These are phyloP conservation scores for Phytophthora chlamydospora DNA, from an alignment of 352 stramenopile species.

Conservation along the genomic window DNA sequence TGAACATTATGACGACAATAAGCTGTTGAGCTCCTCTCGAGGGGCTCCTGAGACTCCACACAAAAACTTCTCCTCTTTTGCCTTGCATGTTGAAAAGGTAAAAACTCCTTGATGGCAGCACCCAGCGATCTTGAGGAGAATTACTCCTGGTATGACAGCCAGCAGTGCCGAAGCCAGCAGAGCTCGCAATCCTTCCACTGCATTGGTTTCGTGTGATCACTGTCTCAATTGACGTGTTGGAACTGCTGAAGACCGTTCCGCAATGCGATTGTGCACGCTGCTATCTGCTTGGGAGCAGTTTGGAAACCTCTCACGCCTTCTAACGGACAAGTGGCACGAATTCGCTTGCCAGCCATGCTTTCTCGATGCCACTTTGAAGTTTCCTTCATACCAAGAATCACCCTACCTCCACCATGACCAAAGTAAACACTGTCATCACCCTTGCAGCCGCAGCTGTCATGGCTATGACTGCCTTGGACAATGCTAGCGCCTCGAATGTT, in stretches of 20 bases:
- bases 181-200: too few relatives aligned
- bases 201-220: too few relatives aligned
- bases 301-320: conserved; percentile 6
- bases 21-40: conserved; percentile 41
- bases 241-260: conserved; percentile 5
- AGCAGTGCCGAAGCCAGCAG: background rate
- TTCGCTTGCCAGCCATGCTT: background rate
- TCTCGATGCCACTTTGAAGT: conserved; percentile 16
- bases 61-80: conserved; percentile 13
- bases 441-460: conserved; percentile 9
- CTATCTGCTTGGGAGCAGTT: background rate
- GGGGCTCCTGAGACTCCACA: conserved; percentile 59
- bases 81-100: background rate
- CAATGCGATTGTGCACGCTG: conserved; percentile 14
- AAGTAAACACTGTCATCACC: background rate
- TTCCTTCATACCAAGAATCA: conserved; percentile 8
- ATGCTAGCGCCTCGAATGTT: conserved; percentile 12
- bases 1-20: conserved; percentile 75
- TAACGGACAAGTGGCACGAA: conserved; percentile 3
- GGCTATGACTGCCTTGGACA: conserved; percentile 3
- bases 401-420: conserved; percentile 15
- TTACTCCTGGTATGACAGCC: background rate
- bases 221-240: background rate
- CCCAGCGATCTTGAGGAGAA: too few relatives aligned
- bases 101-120: too few relatives aligned